Evolutionary conservation across 2,329 filamentous ascomycete genomes (phyloP).

Genomic region (Lasiodiplodia hormozganensis): DNA sequence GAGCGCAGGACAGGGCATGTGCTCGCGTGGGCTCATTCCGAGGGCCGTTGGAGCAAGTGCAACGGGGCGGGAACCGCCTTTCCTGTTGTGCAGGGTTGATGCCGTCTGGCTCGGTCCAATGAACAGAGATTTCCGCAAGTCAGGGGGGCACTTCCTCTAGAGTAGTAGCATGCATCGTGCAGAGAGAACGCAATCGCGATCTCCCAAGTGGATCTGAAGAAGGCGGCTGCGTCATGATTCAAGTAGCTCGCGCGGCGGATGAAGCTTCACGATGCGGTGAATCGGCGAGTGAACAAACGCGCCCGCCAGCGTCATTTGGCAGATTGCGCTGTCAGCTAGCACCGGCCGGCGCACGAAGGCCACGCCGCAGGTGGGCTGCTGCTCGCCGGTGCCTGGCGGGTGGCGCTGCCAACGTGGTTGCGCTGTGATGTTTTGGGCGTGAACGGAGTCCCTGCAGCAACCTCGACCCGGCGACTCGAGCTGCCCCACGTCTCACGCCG

Average conservation of each 20-base stretch:
- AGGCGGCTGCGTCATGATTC: constrained; percentile 17
- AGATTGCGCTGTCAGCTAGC: constrained; percentile 8
- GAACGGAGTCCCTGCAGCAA: constrained; percentile 27
- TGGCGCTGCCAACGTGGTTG: constrained; percentile 20
- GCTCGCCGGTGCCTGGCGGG: constrained; percentile 18
- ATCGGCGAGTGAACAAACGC: constrained; percentile 2
- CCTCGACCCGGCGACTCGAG: constrained; percentile 23
- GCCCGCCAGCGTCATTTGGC: not conserved
- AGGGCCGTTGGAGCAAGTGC: not conserved
- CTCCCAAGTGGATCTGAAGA: constrained; percentile 10
- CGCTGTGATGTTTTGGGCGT: constrained; percentile 23
- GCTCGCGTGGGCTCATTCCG: constrained; percentile 3
- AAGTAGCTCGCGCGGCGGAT: constrained; percentile 16
- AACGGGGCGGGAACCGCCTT: not conserved
- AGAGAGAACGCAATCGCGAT: constrained; percentile 13
- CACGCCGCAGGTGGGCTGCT: constrained; percentile 12
- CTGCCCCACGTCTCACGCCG: constrained; percentile 29
- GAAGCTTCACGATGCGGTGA: constrained; percentile 15
- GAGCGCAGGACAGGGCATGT: not conserved
- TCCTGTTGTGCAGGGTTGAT: constrained; percentile 9
- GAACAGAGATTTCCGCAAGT: not conserved
- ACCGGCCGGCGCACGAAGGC: not conserved
- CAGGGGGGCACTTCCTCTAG: not conserved
- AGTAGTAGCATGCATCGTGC: not conserved
- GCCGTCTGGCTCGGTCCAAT: constrained; percentile 1